Conservation (phyloP, 495 filamentous ascomycete genomes). For the Zalerion maritima region DNA sequence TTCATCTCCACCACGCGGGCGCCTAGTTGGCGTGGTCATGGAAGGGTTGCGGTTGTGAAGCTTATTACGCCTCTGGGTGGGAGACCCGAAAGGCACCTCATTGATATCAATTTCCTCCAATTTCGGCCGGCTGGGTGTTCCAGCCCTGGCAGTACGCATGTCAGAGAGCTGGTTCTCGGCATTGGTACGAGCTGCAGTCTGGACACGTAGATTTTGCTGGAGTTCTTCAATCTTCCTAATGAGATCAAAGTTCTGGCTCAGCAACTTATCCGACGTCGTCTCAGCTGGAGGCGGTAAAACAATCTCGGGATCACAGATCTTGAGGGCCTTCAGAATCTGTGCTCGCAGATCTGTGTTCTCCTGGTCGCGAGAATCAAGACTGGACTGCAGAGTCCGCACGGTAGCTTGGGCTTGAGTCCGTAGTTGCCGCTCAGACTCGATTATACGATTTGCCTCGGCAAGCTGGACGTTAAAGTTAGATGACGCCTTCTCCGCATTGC, state of each 20-base stretch:
- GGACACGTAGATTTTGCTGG: conserved; percentile 70
- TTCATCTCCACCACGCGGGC: conserved; percentile 52
- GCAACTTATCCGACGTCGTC: conserved; percentile 28
- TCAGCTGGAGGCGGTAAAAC: conserved; percentile 29
- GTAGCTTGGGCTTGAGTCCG: conserved; percentile 76
- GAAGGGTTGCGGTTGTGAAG: conserved; percentile 59
- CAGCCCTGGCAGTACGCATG: conserved; percentile 57
- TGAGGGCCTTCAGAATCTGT: conserved; percentile 67
- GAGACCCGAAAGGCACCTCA: conserved; percentile 62
- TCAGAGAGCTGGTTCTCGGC: conserved; percentile 76
- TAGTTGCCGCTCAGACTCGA: conserved; percentile 83
- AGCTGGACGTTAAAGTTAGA: conserved; percentile 71
- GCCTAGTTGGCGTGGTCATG: conserved; percentile 59
- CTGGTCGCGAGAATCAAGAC: conserved; percentile 59
- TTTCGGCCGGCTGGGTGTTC: conserved; percentile 52
- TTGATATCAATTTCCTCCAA: conserved; percentile 84
- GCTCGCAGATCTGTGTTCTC: conserved; percentile 68
- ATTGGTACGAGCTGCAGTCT: conserved; percentile 67
- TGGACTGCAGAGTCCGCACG: conserved; percentile 60
- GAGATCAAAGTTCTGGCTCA: conserved; percentile 56
- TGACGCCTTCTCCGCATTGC: conserved; percentile 83
- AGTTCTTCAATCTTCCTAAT: conserved; percentile 82
- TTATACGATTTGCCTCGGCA: conserved; percentile 72
- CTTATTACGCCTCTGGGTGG: conserved; percentile 59
- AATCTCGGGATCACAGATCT: conserved; percentile 70